Conservation (phyloP, 2,329 filamentous ascomycete genomes). For the Trichoderma arundinaceum region DNA sequence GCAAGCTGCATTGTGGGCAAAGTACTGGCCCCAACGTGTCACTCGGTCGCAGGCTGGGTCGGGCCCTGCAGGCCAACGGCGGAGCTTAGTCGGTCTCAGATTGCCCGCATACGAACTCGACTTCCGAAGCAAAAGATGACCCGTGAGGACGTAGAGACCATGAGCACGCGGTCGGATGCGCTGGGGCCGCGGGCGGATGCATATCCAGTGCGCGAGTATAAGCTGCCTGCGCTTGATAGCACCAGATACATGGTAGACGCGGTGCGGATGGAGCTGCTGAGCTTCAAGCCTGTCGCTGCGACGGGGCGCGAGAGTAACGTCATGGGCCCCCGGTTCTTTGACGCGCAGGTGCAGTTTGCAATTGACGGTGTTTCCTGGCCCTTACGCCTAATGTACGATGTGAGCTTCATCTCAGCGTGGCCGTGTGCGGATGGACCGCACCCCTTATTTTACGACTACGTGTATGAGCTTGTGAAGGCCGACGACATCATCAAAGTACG, state of each 20-base stretch:
- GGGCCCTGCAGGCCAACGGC: conserved; percentile 72
- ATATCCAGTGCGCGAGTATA: conserved; percentile 72
- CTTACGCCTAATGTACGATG: conserved; percentile 66
- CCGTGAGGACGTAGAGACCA: conserved; percentile 65
- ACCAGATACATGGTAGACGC: conserved; percentile 65
- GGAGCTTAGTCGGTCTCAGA: conserved; percentile 71
- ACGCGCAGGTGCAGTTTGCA: conserved; percentile 67
- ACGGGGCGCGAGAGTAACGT: conserved; percentile 36
- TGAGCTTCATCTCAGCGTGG: conserved; percentile 69
- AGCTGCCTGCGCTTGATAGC: conserved; percentile 63
- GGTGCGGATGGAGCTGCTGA: conserved; percentile 72
- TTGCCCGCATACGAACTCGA: conserved; percentile 69
- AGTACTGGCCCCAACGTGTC: conserved; percentile 74
- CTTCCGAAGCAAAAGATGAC: conserved; percentile 62
- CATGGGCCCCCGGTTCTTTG: conserved; percentile 56
- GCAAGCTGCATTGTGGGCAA: conserved; percentile 75
- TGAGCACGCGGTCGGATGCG: conserved; percentile 71
- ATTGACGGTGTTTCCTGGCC: conserved; percentile 69
- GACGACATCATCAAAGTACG: conserved; percentile 69
- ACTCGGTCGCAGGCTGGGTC: conserved; percentile 74
- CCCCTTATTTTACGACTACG: conserved; percentile 75
- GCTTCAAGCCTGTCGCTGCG: conserved; percentile 55
- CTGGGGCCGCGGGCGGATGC: conserved; percentile 66
- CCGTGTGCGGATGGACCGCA: conserved; percentile 69
- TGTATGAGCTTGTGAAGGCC: conserved; percentile 62